phyloP scores from a whole-genome alignment of 805 yeast genomes.

The Scheffersomyces coipomensis region DNA sequence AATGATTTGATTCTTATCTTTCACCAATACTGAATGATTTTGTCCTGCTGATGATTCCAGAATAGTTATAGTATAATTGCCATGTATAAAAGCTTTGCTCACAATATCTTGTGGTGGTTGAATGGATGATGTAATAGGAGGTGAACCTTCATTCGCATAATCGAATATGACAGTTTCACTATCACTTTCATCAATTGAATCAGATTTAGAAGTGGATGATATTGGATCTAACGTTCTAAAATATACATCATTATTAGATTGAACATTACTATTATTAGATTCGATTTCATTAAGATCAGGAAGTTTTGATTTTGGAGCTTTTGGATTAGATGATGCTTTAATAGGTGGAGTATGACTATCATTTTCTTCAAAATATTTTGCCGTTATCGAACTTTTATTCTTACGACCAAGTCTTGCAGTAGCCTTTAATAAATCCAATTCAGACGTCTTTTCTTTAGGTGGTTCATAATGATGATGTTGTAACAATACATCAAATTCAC shows the following conservation, averaged over 20 bases:
- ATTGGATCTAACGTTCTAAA: background rate
- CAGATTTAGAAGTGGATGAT: background rate
- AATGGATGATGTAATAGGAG: no score
- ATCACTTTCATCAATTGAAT: slow-evolving; percentile 19
- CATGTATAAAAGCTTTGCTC: background rate
- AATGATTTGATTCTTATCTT: no score
- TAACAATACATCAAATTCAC: slow-evolving; percentile 17
- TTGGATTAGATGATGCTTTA: background rate
- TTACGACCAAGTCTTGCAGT: background rate
- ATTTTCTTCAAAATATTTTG: background rate
- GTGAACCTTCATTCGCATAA: slow-evolving; percentile 2
- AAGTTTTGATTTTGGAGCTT: background rate
- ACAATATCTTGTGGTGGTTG: background rate
- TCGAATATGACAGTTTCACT: slow-evolving; percentile 27
- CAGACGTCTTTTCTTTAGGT: slow-evolving; percentile 4
- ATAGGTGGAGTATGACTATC: background rate
- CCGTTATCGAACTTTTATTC: background rate
- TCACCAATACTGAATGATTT: background rate
- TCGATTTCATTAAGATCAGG: slow-evolving; percentile 1
- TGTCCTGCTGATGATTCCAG: background rate
- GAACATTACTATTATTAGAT: background rate
- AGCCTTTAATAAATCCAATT: slow-evolving; percentile 6
- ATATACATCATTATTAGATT: background rate
- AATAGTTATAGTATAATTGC: background rate
- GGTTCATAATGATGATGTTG: slow-evolving; percentile 8